Evolutionary conservation across 768 basidiomycete genomes (phyloP), one percentile per base, ranked within the genome.

Genomic region (Fomitopsis serialis): DNA sequence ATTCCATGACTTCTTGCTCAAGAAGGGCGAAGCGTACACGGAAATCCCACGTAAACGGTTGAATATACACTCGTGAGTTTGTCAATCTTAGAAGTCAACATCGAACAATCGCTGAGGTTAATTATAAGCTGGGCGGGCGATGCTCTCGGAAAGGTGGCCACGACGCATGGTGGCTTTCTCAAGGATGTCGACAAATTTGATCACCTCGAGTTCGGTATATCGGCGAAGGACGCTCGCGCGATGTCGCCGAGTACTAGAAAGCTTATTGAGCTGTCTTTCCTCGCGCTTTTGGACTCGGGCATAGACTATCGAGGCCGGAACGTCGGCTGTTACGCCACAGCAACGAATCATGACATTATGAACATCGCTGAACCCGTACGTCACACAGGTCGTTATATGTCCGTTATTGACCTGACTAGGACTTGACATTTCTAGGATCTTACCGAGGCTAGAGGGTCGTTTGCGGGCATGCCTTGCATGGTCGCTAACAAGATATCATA

Each of bases 241-340:
- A 71, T 74, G 70, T 61, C 69, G 2, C 54, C 66, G 21, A 62
- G 62, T n/a, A 68, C 70, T 2, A 58, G 74, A 21, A 71, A 70
- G 56, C 66, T 74, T 12, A 53, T 76, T 11, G 74, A 76, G 46
- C 58, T 67, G 17, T 57, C 68, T 1, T 76, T 76, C 59, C 60
- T 72, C 25, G 72, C 73, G 2, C 65, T 79, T 17, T 67, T 73
- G 45, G 78, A 79, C 57, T 75, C 78, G 1, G 78, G 76, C 8
- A 72, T 78, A 34, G 69, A 78, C 55, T 77, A 72, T 54, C 66
- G 77, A 48, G 68, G 68, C n/a, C 65, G 66, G 24, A 71, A 71
- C 12, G 71, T 78, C 25, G 76, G 76, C 0, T 71, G 70, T 46
- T 79, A 68, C 55, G 71, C 68, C 8, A 67, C 76, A 2, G 72